These are phyloP conservation scores for Zygosaccharomyces bailii DNA, from an alignment of 805 yeast genomes.

Conservation along the genomic window DNA sequence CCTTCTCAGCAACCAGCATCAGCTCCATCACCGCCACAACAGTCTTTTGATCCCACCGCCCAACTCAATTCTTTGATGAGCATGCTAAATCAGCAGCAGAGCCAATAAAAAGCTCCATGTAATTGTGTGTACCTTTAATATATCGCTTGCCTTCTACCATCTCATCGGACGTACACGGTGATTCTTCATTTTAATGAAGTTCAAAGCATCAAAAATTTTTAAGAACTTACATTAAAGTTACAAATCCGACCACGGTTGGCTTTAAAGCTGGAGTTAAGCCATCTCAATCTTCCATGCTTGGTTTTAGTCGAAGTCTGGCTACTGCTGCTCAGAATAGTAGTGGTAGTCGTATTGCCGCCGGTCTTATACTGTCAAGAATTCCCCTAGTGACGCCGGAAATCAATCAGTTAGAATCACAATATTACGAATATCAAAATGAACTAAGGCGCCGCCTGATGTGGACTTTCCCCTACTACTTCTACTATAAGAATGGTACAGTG, in stretches of 20 bases:
- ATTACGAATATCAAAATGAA: conserved; percentile 79
- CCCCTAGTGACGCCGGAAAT: conserved; percentile 83
- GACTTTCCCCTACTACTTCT: conserved; percentile 94
- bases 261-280: too few relatives aligned
- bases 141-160: not conserved
- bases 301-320: conserved; percentile 18
- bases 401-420: conserved; percentile 66
- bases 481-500: conserved; percentile 84
- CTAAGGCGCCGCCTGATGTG: conserved; percentile 90
- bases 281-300: conserved; percentile 7
- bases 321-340: conserved; percentile 20
- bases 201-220: conserved; percentile 5
- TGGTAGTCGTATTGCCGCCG: conserved; percentile 38
- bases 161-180: conserved; percentile 3
- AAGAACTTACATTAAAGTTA: not conserved
- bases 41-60: conserved; percentile 37
- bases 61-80: conserved; percentile 43
- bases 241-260: too few relatives aligned
- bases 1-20: conserved; percentile 18
- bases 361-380: conserved; percentile 67
- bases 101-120: conserved; percentile 10
- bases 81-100: conserved; percentile 41
- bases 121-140: conserved; percentile 1
- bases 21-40: conserved; percentile 25
- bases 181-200: not conserved